These are phyloP conservation scores for Periconia digitata DNA, from an alignment of 2,329 filamentous ascomycete genomes.

Conservation along the genomic window DNA sequence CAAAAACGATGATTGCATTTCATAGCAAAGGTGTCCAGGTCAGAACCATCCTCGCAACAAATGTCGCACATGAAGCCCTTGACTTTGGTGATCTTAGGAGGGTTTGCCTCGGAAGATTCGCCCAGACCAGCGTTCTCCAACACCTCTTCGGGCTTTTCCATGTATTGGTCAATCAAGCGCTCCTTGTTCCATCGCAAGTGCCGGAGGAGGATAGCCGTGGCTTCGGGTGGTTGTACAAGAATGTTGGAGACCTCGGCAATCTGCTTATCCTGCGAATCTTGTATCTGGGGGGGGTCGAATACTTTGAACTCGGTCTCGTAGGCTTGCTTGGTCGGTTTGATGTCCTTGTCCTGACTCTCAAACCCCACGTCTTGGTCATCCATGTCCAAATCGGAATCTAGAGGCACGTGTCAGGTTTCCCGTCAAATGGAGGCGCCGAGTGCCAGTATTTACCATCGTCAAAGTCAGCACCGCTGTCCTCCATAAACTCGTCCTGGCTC, in stretches of 20 bases:
- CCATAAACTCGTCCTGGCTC: slow-evolving; percentile 72
- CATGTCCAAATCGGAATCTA: slow-evolving; percentile 56
- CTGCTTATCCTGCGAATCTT: slow-evolving; percentile 80
- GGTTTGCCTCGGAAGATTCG: slow-evolving; percentile 45
- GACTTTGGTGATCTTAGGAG: slow-evolving; percentile 69
- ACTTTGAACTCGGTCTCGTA: slow-evolving; percentile 88
- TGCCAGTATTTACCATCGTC: slow-evolving; percentile 43
- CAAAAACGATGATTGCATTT: slow-evolving; percentile 95
- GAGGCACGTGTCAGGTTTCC: slow-evolving; percentile 18
- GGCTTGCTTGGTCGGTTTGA: slow-evolving; percentile 70
- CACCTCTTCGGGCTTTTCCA: slow-evolving; percentile 80
- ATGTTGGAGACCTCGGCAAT: slow-evolving; percentile 90
- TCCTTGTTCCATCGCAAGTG: slow-evolving; percentile 97
- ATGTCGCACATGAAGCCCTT: slow-evolving; percentile 89
- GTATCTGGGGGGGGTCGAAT: slow-evolving; percentile 76
- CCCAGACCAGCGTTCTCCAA: slow-evolving; percentile 83
- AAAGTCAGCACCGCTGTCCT: slow-evolving; percentile 76
- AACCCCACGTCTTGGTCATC: slow-evolving; percentile 65
- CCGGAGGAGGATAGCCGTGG: slow-evolving; percentile 85
- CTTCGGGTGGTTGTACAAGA: slow-evolving; percentile 83
- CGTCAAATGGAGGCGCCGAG: neutral
- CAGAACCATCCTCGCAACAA: slow-evolving; percentile 85
- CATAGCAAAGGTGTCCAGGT: slow-evolving; percentile 84
- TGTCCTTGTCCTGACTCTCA: slow-evolving; percentile 67
- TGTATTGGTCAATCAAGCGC: slow-evolving; percentile 89